Percentiles rank a stretch among this genome's conserved stretches.
Evolutionary conservation across 2,329 filamentous ascomycete species (phyloP).

Genomic region (Aspergillus sp.): DNA sequence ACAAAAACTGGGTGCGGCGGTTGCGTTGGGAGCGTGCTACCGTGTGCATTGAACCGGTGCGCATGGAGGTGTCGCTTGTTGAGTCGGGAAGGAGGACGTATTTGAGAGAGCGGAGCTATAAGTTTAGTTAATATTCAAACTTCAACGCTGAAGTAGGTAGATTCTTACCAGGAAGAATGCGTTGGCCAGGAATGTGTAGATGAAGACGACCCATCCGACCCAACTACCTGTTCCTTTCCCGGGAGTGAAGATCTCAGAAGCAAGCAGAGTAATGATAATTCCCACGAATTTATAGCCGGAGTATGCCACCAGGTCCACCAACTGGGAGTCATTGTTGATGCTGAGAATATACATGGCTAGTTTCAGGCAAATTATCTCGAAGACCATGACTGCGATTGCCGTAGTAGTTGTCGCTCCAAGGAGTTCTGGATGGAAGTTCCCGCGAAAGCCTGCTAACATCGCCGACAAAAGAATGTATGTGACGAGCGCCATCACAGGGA

Average conservation of each 20-base stretch:
- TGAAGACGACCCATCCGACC: conserved; percentile 84
- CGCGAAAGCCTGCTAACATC: conserved; percentile 82
- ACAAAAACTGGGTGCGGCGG: conserved; percentile 86
- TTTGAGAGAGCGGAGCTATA: conserved; percentile 84
- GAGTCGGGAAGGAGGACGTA: conserved; percentile 93
- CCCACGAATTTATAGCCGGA: conserved; percentile 98
- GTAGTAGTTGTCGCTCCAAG: conserved; percentile 85
- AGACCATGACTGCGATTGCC: conserved; percentile 75
- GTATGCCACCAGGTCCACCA: conserved; percentile 92
- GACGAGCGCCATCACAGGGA: conserved; percentile 94
- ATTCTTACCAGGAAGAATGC: conserved; percentile 83
- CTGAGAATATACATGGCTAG: conserved; percentile 89
- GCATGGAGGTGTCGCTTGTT: conserved; percentile 62
- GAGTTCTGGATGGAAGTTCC: conserved; percentile 90
- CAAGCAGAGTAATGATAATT: conserved; percentile 82
- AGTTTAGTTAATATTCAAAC: background rate
- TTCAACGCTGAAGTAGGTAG: background rate
- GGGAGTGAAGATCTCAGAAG: conserved; percentile 74
- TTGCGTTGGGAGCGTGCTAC: conserved; percentile 84
- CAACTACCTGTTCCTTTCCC: conserved; percentile 82
- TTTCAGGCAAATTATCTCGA: conserved; percentile 89
- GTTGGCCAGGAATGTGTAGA: conserved; percentile 91
- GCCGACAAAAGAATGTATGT: conserved; percentile 96
- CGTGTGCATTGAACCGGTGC: conserved; percentile 61
- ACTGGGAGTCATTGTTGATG: conserved; percentile 90